A percentile compares a stretch with the other conserved stretches of the same genome.
These are phyloP conservation scores for Punctularia strigosozonata DNA, from an alignment of 768 basidiomycete genomes.

Conservation along the genomic window DNA sequence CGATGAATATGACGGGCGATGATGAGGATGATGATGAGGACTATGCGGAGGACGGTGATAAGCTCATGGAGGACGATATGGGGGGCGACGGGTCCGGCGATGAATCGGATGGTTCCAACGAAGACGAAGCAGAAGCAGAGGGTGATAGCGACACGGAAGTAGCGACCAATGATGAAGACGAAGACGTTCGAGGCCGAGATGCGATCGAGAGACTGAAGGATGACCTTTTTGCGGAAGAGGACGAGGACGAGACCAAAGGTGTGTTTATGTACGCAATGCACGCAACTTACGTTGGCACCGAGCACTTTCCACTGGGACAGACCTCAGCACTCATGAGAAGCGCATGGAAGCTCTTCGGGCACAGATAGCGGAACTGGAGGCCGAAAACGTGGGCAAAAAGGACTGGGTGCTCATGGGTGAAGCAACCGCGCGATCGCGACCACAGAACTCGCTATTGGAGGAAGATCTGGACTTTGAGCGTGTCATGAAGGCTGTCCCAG, in stretches of 20 bases:
- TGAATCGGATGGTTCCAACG: conserved; percentile 13
- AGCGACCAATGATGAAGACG: conserved; percentile 21
- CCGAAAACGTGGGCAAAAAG: conserved; percentile 79
- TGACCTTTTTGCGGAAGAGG: conserved; percentile 71
- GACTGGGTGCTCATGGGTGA: conserved; percentile 93
- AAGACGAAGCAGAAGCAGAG: conserved; percentile 13
- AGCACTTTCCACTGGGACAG: conserved; percentile 16
- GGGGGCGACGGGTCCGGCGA: conserved; percentile 11
- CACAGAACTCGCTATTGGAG: conserved; percentile 84
- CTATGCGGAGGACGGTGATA: conserved; percentile 21
- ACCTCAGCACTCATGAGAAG: conserved; percentile 69
- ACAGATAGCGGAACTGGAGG: conserved; percentile 75
- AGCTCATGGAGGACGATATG: conserved; percentile 14
- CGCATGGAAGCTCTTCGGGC: conserved; percentile 61
- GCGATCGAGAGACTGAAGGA: conserved; percentile 63
- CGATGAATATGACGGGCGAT: conserved; percentile 21
- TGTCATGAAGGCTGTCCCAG: conserved; percentile 73
- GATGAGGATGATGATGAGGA: conserved; percentile 29
- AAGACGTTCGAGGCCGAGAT: conserved; percentile 21
- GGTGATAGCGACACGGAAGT: no score
- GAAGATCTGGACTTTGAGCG: conserved; percentile 95
- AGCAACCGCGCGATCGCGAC: conserved; percentile 68
- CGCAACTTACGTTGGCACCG: not conserved
- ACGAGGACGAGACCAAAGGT: conserved; percentile 24
- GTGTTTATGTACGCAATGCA: conserved; percentile 2